These are phyloP conservation scores for Pseudocercospora vitis DNA, from an alignment of 2,329 filamentous ascomycete genomes.

Conservation along the genomic window DNA sequence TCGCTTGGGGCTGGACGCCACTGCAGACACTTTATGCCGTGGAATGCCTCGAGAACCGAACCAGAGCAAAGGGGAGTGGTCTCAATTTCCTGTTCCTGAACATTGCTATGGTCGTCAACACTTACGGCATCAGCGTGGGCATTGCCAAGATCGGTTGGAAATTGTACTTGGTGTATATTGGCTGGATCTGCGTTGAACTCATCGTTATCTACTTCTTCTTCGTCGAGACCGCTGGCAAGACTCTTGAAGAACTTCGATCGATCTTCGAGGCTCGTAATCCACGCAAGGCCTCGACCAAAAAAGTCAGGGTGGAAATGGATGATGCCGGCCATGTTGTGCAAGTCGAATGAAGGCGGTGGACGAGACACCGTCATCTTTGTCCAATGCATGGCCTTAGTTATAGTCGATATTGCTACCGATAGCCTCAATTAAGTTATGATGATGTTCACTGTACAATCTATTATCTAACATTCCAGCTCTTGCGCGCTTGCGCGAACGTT, in stretches of 20 bases:
- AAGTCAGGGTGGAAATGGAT: constrained; percentile 32
- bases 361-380: too few species aligned
- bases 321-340: constrained; percentile 29
- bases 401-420: background rate
- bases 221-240: constrained; percentile 40
- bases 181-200: constrained; percentile 37
- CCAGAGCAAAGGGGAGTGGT: constrained; percentile 39
- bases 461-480: background rate
- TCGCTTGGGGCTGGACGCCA: constrained; percentile 44
- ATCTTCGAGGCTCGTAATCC: constrained; percentile 32
- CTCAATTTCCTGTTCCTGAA: constrained; percentile 44
- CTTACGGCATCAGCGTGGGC: constrained; percentile 32
- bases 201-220: constrained; percentile 38
- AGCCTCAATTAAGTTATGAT: background rate
- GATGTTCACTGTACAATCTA: background rate
- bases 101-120: constrained; percentile 46
- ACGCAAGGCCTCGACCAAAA: constrained; percentile 33
- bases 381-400: too few species aligned
- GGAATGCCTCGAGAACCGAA: constrained; percentile 43
- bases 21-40: constrained; percentile 43
- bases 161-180: constrained; percentile 32
- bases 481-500: too few species aligned
- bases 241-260: constrained; percentile 36
- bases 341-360: constrained; percentile 15
- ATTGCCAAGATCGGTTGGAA: constrained; percentile 32